Percentiles rank a stretch among this genome's conserved stretches.
These are phyloP conservation scores for Parmelia sp. DNA, from an alignment of 495 filamentous ascomycete genomes.

Conservation along the genomic window DNA sequence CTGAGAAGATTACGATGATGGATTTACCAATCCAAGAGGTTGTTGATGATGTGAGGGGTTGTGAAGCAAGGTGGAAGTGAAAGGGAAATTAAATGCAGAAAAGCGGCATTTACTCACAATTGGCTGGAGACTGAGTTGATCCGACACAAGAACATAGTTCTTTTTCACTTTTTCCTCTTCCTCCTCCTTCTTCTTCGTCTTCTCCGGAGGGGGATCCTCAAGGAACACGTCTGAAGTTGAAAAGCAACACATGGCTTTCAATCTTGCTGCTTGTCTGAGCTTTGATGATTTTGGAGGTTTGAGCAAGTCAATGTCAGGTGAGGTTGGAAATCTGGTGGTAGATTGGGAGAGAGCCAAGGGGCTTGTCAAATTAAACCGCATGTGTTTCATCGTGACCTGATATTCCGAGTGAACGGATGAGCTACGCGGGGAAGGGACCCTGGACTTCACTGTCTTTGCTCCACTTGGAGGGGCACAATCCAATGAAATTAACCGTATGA, in stretches of 20 bases:
- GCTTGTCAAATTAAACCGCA: background rate
- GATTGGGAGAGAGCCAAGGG: background rate
- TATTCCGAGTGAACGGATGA: background rate
- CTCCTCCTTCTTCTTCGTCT: constrained; percentile 18
- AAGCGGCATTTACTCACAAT: constrained; percentile 17
- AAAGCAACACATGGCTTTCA: constrained; percentile 31
- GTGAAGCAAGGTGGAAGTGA: background rate
- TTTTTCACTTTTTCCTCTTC: constrained; percentile 21
- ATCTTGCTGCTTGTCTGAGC: background rate
- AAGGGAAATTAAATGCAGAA: background rate
- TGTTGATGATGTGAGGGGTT: constrained; percentile 1
- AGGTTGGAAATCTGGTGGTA: background rate
- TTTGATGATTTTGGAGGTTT: background rate
- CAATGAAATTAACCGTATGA: background rate
- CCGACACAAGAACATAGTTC: constrained; percentile 23
- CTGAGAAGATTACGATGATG: background rate
- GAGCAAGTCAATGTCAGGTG: background rate
- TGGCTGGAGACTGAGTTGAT: constrained; percentile 18
- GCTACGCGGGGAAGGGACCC: background rate
- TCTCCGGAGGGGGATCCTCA: constrained; percentile 29
- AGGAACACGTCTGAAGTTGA: constrained; percentile 32
- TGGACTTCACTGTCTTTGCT: background rate
- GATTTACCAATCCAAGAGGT: background rate
- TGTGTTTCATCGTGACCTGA: background rate
- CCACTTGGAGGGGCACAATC: background rate